Percentiles rank a stretch among this genome's conserved stretches.
Evolutionary conservation across 495 filamentous ascomycete genomes (phyloP).

Genomic region (Lepraria neglecta): DNA sequence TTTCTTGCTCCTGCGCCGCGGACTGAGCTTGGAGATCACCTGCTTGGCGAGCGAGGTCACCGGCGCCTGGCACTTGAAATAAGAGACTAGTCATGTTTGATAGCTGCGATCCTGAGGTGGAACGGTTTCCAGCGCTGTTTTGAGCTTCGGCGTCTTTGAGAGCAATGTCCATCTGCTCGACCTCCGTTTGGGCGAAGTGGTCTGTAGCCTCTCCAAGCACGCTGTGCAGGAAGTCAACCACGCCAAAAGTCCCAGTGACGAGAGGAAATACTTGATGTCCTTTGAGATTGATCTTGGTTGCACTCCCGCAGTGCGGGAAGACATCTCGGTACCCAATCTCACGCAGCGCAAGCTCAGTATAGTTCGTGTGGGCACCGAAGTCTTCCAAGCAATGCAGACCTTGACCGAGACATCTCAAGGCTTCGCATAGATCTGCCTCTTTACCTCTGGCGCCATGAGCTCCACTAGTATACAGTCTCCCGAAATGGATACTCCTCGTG

Average conservation of each 20-base stretch:
- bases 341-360: slow-evolving; percentile 77
- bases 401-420: slow-evolving; percentile 81
- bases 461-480: slow-evolving; percentile 76
- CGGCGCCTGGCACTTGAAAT: slow-evolving; percentile 70
- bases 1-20: slow-evolving; percentile 65
- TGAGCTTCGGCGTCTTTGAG: slow-evolving; percentile 55
- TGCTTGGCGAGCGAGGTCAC: slow-evolving; percentile 70
- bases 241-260: slow-evolving; percentile 86
- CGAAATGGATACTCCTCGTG: slow-evolving; percentile 78
- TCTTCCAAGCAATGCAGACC: slow-evolving; percentile 91
- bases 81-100: slow-evolving; percentile 61
- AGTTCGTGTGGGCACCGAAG: slow-evolving; percentile 93
- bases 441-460: slow-evolving; percentile 54
- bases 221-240: slow-evolving; percentile 92
- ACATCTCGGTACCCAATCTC: slow-evolving; percentile 78
- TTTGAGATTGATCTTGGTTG: slow-evolving; percentile 63
- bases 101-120: slow-evolving; percentile 31
- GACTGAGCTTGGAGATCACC: slow-evolving; percentile 66
- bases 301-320: slow-evolving; percentile 77
- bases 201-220: slow-evolving; percentile 89
- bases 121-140: slow-evolving; percentile 34
- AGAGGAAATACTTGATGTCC: slow-evolving; percentile 77
- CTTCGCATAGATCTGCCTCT: slow-evolving; percentile 85
- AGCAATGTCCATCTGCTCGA: slow-evolving; percentile 78
- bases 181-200: slow-evolving; percentile 90